Evolutionary conservation across 108 stramenopile species (phyloP).

Genomic region (Chaetoceros tenuissimus): DNA sequence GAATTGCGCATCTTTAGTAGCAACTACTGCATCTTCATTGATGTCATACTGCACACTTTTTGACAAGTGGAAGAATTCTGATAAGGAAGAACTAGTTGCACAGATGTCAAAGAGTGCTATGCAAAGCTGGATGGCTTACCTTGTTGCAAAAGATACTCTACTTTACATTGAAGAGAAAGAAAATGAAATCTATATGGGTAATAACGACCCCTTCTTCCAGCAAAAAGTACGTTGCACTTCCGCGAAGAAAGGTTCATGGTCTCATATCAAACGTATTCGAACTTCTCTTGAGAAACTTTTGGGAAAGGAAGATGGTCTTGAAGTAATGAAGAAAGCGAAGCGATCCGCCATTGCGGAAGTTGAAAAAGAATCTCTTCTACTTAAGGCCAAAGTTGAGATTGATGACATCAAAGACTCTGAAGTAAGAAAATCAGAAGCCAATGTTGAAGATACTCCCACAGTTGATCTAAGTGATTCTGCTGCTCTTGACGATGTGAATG

Average conservation of each 20-base stretch:
- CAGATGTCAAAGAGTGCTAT: slow-evolving; percentile 1
- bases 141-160: background rate
- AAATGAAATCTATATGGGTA: background rate
- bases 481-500: background rate
- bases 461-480: background rate
- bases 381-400: background rate
- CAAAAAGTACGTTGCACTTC: background rate
- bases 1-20: background rate
- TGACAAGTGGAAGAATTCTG: slow-evolving; percentile 1
- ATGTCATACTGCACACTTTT: background rate
- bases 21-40: background rate
- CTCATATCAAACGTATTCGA: background rate
- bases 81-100: background rate
- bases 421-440: background rate
- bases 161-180: slow-evolving; percentile 1
- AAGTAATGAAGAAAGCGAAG: background rate
- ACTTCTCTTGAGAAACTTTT: slow-evolving; percentile 1
- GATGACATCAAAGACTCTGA: background rate
- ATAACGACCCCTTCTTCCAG: background rate
- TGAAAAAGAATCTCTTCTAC: background rate
- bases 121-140: slow-evolving; percentile 3
- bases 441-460: background rate
- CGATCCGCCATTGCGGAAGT: background rate
- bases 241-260: background rate
- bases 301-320: background rate